These are phyloP conservation scores for Sphaerostilbella broomeana DNA, from an alignment of 2,329 filamentous ascomycete species.

Conservation along the genomic window DNA sequence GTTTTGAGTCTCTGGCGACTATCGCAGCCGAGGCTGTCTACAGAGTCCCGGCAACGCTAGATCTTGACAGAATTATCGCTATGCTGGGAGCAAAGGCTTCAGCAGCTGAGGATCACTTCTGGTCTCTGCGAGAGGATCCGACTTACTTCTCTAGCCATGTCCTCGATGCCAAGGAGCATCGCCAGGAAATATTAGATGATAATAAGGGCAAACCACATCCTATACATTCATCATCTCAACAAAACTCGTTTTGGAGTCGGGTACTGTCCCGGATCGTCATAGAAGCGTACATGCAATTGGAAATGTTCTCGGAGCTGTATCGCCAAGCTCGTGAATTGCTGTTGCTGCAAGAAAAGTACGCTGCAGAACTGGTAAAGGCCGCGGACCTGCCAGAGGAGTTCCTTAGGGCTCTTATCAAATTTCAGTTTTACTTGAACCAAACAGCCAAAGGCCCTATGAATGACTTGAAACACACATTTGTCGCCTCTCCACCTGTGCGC, in stretches of 20 bases:
- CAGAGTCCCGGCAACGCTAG: constrained; percentile 37
- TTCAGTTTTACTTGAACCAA: constrained; percentile 32
- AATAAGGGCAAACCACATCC: constrained; percentile 25
- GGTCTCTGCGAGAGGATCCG: constrained; percentile 52
- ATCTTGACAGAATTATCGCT: constrained; percentile 37
- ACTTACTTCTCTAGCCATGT: constrained; percentile 45
- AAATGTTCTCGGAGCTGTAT: constrained; percentile 33
- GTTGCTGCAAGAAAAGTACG: constrained; percentile 28
- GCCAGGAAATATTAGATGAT: constrained; percentile 38
- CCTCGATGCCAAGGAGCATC: constrained; percentile 40
- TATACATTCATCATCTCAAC: constrained; percentile 5
- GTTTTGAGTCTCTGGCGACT: constrained; percentile 32
- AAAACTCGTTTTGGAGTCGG: constrained; percentile 32
- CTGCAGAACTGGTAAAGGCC: constrained; percentile 22
- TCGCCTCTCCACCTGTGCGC: constrained; percentile 36
- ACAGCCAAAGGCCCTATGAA: constrained; percentile 25
- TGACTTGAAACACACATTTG: constrained; percentile 22
- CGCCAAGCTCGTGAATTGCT: constrained; percentile 22
- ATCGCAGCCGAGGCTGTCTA: constrained; percentile 48
- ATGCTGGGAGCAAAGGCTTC: constrained; percentile 36
- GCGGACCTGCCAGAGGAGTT: constrained; percentile 27
- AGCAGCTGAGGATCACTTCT: constrained; percentile 47
- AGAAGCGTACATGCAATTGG: constrained; percentile 29
- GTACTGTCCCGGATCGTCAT: constrained; percentile 29
- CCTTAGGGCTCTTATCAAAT: constrained; percentile 32